Evolutionary conservation across 2,329 filamentous ascomycete species (phyloP), one percentile per base, ranked within the genome.

Genomic region (Pseudodiploospora longispora): DNA sequence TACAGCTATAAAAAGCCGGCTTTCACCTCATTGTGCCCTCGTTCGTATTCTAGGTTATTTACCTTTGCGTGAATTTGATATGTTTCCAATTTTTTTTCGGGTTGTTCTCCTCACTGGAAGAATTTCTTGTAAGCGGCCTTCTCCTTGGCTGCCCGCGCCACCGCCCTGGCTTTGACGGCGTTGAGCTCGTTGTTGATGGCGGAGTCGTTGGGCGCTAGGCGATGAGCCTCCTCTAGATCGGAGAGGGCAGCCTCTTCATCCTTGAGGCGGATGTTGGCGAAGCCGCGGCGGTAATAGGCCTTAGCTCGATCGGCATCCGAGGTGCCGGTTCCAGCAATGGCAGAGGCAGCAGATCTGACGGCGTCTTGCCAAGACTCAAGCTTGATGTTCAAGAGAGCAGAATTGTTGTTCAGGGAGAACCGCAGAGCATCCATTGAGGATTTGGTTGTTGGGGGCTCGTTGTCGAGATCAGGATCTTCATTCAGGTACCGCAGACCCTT

Each of bases 111-210:
- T 48, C 43, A 82, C 35, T 71, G 64, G 61, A 97, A 97, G 68
- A 94, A 93, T 71, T 95, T 97, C 71, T 85, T 86, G 63, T 91
- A 95, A 5, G 83, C 85, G 55, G 86, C 87, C 78, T 90, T 94
- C 73, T 96, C 87, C 78, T 90, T 95, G 62, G 85, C 85, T 50
- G 80, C 75, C 49, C 84, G 77, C 46, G 83, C 85, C 8, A 80
- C 75, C 28, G 85, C 77, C 56, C 75, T 80, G 70, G 83, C 83
- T 78, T 90, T 95, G 42, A 93, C 81, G n/a, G 74, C 68, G 12
- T 77, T 75, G 43, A 94, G 74, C 69, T 96, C 89, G 56, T 80
- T 84, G 48, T 72, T 66, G 52, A 97, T 80, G 38, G 79, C 85
- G 1, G 75, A 78, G 63, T 97, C 91, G 12, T 72, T 74, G 1